Conservation (phyloP, 2,329 filamentous ascomycete species). For the Emmonsiellopsis sp. region DNA sequence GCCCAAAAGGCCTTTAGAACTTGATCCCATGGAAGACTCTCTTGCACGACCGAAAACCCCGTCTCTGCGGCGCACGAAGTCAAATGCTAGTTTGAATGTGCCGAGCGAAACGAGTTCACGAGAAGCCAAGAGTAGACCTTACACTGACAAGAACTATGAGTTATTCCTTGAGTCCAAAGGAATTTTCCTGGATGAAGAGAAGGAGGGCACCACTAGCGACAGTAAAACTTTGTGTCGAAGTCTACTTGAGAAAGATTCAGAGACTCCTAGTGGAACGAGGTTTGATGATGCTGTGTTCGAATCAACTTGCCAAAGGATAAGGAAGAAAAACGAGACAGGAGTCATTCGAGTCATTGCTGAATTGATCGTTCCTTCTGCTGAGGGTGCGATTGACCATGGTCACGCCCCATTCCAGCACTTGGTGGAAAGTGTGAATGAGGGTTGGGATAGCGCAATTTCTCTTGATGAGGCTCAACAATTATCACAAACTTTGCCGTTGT, state of each 20-base stretch:
- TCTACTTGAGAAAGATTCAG: constrained; percentile 20
- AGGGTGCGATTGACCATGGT: constrained; percentile 22
- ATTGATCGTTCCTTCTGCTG: constrained; percentile 29
- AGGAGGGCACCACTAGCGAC: constrained; percentile 15
- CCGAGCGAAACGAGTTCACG: constrained; percentile 15
- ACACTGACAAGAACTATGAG: no score
- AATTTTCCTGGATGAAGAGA: constrained; percentile 13
- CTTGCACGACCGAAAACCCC: constrained; percentile 23
- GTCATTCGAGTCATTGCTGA: constrained; percentile 24
- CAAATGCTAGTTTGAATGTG: constrained; percentile 11
- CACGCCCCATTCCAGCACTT: constrained; percentile 23
- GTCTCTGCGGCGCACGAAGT: constrained; percentile 15
- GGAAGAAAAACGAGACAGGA: constrained; percentile 14
- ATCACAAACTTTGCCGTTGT: no score
- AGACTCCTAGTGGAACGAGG: constrained; percentile 19
- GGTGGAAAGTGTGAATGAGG: constrained; percentile 35
- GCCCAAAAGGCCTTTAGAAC: constrained; percentile 19
- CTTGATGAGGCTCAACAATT: constrained; percentile 11
- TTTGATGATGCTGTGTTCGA: constrained; percentile 29
- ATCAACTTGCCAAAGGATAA: constrained; percentile 20
- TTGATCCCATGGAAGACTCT: constrained; percentile 2
- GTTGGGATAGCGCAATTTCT: constrained; percentile 35
- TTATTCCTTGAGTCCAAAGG: constrained; percentile 12
- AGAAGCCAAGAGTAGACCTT: constrained; percentile 13
- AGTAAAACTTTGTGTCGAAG: constrained; percentile 17